Base-by-base conservation (phyloP, 2,329 filamentous ascomycete species). In the Tetracladium maxilliforme region DNA sequence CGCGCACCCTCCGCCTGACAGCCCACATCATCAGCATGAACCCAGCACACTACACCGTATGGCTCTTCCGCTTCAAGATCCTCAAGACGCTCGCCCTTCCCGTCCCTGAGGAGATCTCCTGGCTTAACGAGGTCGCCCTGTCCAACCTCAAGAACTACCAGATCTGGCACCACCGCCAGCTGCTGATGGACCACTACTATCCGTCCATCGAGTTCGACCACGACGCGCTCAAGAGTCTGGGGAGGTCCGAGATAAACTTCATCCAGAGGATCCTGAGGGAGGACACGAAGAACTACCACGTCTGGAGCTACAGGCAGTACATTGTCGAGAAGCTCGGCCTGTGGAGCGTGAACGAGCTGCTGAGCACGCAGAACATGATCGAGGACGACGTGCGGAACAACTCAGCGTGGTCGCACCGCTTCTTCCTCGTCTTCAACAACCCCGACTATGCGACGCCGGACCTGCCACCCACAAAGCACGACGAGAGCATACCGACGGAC, bases 251-350 rank as follows among this genome's bases (percentile, higher is more conserved):
- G 53, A 60, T 64, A 12, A 61, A 61, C 10, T 95, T 95, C 48
- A 66, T 94, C 31, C 65, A 63, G 30, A 52, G 63, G 23, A 95
- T 98, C 68, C 74, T 98, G 27, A 66, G 64, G 20, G 65, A 79
- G 39, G 90, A 98, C 47, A 70, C 78, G 24, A 98, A 98, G 56
- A 98, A 98, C 58, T 95, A 98, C 49, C 90, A 98, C 47, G 90
- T 95, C 23, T 98, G 90, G 90, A 83, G 76, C 28, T 98, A 95
- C 56, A 67, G 90, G 30, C 83, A 93, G 47, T 72, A 68, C 43
- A 49, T 75, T 12, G 66, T 73, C 20, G 54, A 56, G 25, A 70
- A 69, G 43, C 51, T 78, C 61, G 75, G 71, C 46, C 77, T 55
- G 60, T 93, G 50, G 64, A 33, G 38, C 21, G 28, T 29, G 48